Base-by-base conservation (phyloP, 2,329 filamentous ascomycete species). In the Fusarium tanahbumbuense region DNA sequence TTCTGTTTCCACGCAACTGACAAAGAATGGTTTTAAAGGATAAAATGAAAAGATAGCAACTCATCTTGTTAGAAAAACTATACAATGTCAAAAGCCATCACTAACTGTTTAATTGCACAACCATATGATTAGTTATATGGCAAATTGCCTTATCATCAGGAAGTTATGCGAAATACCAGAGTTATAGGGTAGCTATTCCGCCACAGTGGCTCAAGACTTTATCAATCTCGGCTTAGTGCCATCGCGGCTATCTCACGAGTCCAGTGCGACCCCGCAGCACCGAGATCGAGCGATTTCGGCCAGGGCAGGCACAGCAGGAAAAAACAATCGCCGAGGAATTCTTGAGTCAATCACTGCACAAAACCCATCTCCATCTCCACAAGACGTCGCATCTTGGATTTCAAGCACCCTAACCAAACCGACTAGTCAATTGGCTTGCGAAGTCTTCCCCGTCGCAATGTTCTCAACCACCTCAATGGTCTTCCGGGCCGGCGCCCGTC, bases 281-380 rank as follows among this genome's bases (percentile, higher is more conserved):
- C 54, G 25, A 16, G 54, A 37, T 37, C 30, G 44, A 56, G 44
- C 54, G 54, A 56, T 56, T 48, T 56, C 54, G 54, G 54, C 44
- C 30, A 32, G 44, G 41, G 49, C 49, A 56, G 54, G 54, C 23
- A 32, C 54, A 53, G 49, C 49, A 56, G 54, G 54, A 56, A 56
- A 56, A 56, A 56, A 47, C 30, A 56, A 56, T 49, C 30, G 44
- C 54, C 54, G 54, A 40, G 23, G 7, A 25, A 49, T 56, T 55
- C 52, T 44, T 34, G 18, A 11, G 50, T 23, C 40, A 27, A 12
- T 56, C 18, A 37, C 34, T 37, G 34, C 34, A 49, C 30, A 56
- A 56, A 56, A 49, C 37, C 53, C 9, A 40, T 49, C 44, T 56
- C 53, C 8, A 40, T 49, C 44, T 40, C 54, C 45, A 30, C 54